Evolutionary conservation across 208 protist species (phyloP).

Genomic region (Leishmania martiniquensis): DNA sequence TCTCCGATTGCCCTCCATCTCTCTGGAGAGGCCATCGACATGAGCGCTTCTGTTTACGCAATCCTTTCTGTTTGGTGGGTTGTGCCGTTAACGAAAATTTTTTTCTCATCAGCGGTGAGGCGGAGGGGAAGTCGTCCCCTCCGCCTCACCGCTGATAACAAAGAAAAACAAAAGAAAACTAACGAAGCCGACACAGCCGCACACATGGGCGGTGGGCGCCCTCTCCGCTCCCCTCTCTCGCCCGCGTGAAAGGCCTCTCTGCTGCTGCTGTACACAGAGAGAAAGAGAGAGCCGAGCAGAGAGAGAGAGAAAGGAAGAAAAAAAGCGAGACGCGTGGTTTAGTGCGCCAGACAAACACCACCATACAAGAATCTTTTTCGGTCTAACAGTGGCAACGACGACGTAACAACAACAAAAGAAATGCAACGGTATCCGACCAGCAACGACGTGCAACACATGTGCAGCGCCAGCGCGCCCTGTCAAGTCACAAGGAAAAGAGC

Average conservation of each 20-base stretch:
- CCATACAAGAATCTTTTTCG: background rate
- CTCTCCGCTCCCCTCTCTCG: background rate
- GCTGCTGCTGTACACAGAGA: background rate
- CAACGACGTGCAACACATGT: background rate
- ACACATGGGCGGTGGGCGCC: no score
- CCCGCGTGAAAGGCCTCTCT: background rate
- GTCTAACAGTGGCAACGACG: no score
- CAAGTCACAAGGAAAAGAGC: no score
- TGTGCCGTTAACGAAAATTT: no score
- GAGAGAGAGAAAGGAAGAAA: background rate
- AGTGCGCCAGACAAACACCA: slow-evolving; percentile 6
- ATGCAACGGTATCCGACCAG: background rate
- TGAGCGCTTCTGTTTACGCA: no score
- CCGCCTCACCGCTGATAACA: no score
- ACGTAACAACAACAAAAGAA: background rate
- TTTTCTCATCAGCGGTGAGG: no score
- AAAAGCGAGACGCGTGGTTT: background rate
- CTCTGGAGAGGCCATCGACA: no score
- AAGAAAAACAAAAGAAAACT: background rate
- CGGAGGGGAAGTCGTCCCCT: no score
- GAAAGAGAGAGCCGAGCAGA: background rate
- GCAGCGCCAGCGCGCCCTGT: background rate
- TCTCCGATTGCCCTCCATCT: background rate
- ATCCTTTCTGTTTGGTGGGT: no score
- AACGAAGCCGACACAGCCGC: no score